Evolutionary conservation across 768 basidiomycete species (phyloP).

Genomic region (Leccinum rimulosum): DNA sequence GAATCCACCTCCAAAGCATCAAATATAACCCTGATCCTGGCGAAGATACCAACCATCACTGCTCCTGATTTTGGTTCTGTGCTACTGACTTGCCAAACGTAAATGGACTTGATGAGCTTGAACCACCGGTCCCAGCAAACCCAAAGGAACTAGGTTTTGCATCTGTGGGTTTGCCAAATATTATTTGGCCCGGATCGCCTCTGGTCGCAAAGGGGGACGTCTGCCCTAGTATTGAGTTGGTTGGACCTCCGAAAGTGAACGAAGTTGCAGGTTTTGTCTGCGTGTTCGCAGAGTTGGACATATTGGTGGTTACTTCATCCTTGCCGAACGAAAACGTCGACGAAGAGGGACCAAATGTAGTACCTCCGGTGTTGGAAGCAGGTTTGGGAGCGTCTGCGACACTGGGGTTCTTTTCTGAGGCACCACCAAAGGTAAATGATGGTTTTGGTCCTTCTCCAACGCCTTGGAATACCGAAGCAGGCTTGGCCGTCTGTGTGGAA

Average conservation of each 20-base stretch:
- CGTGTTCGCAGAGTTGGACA: slow-evolving; percentile 7
- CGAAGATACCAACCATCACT: slow-evolving; percentile 14
- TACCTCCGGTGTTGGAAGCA: slow-evolving; percentile 2
- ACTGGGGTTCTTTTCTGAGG: not conserved
- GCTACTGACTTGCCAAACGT: slow-evolving; percentile 27
- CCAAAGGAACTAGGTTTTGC: slow-evolving; percentile 32
- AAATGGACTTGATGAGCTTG: slow-evolving; percentile 16
- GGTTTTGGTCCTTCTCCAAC: slow-evolving; percentile 4
- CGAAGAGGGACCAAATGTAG: slow-evolving; percentile 8
- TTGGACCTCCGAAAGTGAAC: slow-evolving; percentile 16
- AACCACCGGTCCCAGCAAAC: slow-evolving; percentile 25
- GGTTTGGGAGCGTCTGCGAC: slow-evolving; percentile 3
- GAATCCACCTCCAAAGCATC: not conserved
- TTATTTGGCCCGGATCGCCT: slow-evolving; percentile 6
- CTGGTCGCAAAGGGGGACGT: not conserved
- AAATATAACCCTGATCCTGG: not conserved
- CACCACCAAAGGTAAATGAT: slow-evolving; percentile 1
- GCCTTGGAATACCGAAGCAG: not conserved
- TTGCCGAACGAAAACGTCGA: slow-evolving; percentile 19
- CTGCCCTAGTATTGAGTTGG: slow-evolving; percentile 14
- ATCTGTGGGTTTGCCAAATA: slow-evolving; percentile 19
- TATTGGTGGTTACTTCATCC: slow-evolving; percentile 6
- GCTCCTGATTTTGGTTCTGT: slow-evolving; percentile 35
- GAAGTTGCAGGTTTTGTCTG: slow-evolving; percentile 31
- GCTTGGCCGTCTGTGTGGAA: slow-evolving; percentile 7